A percentile compares a stretch with the other conserved stretches of the same genome.
Conservation (phyloP, 805 yeast genomes). For the Candida silvatica region DNA sequence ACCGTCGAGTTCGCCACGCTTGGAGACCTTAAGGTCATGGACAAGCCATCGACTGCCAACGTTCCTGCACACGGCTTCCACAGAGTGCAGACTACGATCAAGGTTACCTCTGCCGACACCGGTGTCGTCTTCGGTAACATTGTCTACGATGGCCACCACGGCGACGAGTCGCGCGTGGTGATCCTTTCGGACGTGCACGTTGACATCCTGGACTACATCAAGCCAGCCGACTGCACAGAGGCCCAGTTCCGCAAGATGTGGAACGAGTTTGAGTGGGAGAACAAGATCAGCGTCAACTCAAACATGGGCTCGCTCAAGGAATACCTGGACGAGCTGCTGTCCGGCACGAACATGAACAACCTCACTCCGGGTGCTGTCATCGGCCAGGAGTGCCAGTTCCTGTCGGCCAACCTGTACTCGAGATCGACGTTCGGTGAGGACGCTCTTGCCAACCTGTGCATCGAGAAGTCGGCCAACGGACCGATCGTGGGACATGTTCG, state of each 20-base stretch:
- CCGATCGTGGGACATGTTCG: conserved; percentile 89
- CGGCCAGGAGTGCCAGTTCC: conserved; percentile 83
- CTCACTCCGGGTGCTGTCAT: conserved; percentile 87
- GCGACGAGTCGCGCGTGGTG: conserved; percentile 81
- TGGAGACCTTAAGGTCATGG: conserved; percentile 93
- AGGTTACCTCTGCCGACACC: conserved; percentile 95
- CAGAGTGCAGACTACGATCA: conserved; percentile 78
- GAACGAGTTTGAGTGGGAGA: conserved; percentile 99
- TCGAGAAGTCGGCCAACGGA: conserved; percentile 71
- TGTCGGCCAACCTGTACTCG: conserved; percentile 91
- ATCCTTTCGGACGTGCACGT: conserved; percentile 92
- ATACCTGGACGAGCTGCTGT: conserved; percentile 66
- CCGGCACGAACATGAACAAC: conserved; percentile 89
- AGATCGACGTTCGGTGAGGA: conserved; percentile 95
- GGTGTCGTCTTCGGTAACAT: conserved; percentile 98
- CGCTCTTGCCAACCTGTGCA: conserved; percentile 90
- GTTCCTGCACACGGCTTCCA: conserved; percentile 98
- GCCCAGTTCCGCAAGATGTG: conserved; percentile 93
- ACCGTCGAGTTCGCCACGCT: conserved; percentile 93
- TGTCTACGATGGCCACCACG: conserved; percentile 92
- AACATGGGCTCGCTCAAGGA: conserved; percentile 57
- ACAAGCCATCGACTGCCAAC: conserved; percentile 81
- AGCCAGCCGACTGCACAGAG: conserved; percentile 88
- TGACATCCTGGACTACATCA: conserved; percentile 94
- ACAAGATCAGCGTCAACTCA: conserved; percentile 84